Conservation (phyloP, 345 rosid species). For the Viola odorata region DNA sequence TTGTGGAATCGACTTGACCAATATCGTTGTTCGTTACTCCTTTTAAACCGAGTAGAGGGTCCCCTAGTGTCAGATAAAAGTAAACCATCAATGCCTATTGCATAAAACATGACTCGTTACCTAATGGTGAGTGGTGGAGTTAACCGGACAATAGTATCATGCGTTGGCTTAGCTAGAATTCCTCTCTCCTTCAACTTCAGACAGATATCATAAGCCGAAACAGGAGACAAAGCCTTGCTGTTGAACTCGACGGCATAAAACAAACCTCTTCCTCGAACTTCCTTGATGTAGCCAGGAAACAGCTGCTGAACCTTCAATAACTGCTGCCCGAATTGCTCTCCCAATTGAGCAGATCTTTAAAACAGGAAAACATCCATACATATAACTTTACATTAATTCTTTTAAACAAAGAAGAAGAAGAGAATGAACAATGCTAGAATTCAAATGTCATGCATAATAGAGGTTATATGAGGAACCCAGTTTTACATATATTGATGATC, state of each 20-base stretch:
- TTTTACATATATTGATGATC: no score
- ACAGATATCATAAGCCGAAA: constrained; percentile 87
- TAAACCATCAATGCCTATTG: background rate
- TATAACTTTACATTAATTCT: background rate
- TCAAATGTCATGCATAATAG: background rate
- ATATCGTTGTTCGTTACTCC: background rate
- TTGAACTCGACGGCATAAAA: constrained; percentile 83
- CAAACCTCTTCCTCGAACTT: constrained; percentile 89
- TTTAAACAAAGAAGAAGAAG: background rate
- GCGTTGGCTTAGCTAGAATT: constrained; percentile 92
- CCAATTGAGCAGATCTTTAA: constrained; percentile 55
- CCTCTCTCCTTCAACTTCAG: constrained; percentile 88
- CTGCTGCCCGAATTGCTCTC: constrained; percentile 57
- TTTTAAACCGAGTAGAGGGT: background rate
- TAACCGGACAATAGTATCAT: constrained; percentile 77
- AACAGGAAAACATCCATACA: constrained; percentile 12
- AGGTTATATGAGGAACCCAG: no score
- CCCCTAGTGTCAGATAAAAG: background rate
- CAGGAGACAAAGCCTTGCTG: constrained; percentile 46
- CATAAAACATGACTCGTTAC: constrained; percentile 28
- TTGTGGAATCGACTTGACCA: background rate
- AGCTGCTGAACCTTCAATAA: constrained; percentile 48
- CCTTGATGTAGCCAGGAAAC: constrained; percentile 71
- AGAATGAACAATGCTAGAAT: background rate
- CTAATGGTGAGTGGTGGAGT: constrained; percentile 94